phyloP scores from a whole-genome alignment of 345 rosid species.

The Erysimum cheiranthoides region DNA sequence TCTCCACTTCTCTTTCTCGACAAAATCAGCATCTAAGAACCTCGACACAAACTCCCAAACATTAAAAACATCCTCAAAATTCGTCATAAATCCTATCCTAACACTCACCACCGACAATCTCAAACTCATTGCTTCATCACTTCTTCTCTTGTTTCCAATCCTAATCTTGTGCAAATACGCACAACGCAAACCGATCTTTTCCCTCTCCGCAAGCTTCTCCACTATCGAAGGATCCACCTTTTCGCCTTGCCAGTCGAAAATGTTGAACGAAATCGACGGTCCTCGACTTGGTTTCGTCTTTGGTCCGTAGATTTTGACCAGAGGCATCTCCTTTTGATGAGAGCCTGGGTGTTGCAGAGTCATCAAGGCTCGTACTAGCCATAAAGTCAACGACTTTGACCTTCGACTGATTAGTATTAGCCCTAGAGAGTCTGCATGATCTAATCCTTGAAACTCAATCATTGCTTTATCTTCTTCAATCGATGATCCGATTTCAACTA shows the following conservation, averaged over 20 bases:
- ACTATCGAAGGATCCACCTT: slow-evolving; percentile 69
- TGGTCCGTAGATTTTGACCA: slow-evolving; percentile 77
- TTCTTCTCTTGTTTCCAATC: slow-evolving; percentile 38
- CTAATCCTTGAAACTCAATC: slow-evolving; percentile 64
- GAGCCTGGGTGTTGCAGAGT: slow-evolving; percentile 69
- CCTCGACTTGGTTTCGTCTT: slow-evolving; percentile 56
- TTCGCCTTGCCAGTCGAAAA: slow-evolving; percentile 90
- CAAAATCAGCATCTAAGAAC: slow-evolving; percentile 91
- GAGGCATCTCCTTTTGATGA: slow-evolving; percentile 45
- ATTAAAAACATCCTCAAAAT: slow-evolving; percentile 76
- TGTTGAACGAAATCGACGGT: slow-evolving; percentile 71
- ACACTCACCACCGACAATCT: slow-evolving; percentile 64
- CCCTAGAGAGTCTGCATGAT: slow-evolving; percentile 80
- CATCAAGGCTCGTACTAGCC: slow-evolving; percentile 76
- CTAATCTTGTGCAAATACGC: slow-evolving; percentile 60
- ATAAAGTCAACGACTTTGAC: slow-evolving; percentile 63
- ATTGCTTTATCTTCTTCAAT: slow-evolving; percentile 19
- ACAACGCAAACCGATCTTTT: slow-evolving; percentile 58
- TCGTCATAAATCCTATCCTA: slow-evolving; percentile 70
- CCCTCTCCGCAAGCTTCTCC: slow-evolving; percentile 78
- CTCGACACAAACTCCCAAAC: slow-evolving; percentile 80
- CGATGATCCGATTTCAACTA: slow-evolving; percentile 41
- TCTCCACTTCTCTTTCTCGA: slow-evolving; percentile 94
- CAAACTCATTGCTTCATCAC: neutral
- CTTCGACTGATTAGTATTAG: slow-evolving; percentile 60